Base-by-base conservation (phyloP, 2,329 filamentous ascomycete genomes). In the Colletotrichum sp. region DNA sequence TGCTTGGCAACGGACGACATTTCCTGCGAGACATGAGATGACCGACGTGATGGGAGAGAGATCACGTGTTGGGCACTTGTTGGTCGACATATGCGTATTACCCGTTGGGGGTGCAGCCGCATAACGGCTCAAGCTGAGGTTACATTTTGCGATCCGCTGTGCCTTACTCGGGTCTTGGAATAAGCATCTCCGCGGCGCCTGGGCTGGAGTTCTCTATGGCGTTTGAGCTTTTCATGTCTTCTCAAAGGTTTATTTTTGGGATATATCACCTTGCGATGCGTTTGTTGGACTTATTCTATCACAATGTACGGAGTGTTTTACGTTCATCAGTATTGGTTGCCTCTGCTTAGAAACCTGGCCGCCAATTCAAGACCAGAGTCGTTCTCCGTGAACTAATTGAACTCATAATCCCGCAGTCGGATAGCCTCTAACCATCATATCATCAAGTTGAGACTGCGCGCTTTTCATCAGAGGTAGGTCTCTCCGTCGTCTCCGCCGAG, bases 21-120 rank as follows among this genome's bases (percentile, higher is more conserved):
- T 21, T 2, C 2, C n/a, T 7, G 44, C n/a, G 7, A 49, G 44
- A 49, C n/a, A 49, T 49, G 44, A 3, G 44, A 49, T 21, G 44
- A 49, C n/a, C 2, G n/a, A 49, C 44, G n/a, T 1, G 44, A 6
- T 0, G n/a, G 10, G 10, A 21, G n/a, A 21, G 44, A 1, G 0
- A 49, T 49, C n/a, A 49, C n/a, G 44, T 49, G 44, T 0, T 0
- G 44, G 4, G 3, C 2, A 21, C 0, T 2, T 49, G 10, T 21
- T 21, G 9, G 44, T 49, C n/a, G 18, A 49, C 44, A 44, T n/a
- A 12, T 49, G 6, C 44, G 44, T 13, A 49, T 21, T 0, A 21
- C 0, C 2, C n/a, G 1, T 49, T 0, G 10, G n/a, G n/a, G 10
- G 2, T 49, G 18, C 44, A 12, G 10, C 44, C 10, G n/a, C 1